phyloP scores from a whole-genome alignment of 192 early-diverging fungal genomes.

The Backusella sp. region DNA sequence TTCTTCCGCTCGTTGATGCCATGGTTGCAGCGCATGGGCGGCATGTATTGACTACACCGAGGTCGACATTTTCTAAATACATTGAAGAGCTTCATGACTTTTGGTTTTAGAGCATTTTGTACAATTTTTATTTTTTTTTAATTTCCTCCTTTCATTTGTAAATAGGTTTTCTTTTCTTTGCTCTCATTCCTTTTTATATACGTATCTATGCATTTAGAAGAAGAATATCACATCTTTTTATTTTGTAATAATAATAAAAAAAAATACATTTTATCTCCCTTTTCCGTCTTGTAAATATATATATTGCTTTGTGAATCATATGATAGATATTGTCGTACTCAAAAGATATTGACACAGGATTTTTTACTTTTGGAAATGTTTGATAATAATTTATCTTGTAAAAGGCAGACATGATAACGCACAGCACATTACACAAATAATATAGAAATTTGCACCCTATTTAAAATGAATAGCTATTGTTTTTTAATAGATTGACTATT shows the following conservation, averaged over 20 bases:
- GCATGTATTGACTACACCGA: slow-evolving; percentile 20
- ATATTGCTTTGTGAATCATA: neutral
- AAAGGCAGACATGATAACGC: neutral
- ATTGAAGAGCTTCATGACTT: slow-evolving; percentile 22
- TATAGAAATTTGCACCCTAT: neutral
- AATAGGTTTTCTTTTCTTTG: neutral
- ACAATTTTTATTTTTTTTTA: neutral
- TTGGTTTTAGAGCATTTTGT: slow-evolving; percentile 8
- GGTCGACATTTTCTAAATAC: slow-evolving; percentile 35
- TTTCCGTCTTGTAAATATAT: neutral
- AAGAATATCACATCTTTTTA: neutral
- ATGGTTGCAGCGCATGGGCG: slow-evolving; percentile 33
- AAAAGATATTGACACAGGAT: neutral
- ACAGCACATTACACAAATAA: neutral
- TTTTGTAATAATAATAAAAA: neutral
- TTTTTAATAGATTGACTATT: neutral
- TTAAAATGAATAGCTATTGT: neutral
- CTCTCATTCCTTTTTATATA: neutral
- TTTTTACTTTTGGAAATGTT: neutral
- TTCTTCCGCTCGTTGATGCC: slow-evolving; percentile 31
- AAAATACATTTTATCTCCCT: neutral
- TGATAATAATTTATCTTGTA: neutral
- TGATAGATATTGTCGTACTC: neutral
- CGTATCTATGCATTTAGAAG: neutral
- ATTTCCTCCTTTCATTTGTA: neutral